These are phyloP conservation scores for Amphicarpaea edgeworthii DNA, from an alignment of 306 rosid genomes.

Conservation along the genomic window DNA sequence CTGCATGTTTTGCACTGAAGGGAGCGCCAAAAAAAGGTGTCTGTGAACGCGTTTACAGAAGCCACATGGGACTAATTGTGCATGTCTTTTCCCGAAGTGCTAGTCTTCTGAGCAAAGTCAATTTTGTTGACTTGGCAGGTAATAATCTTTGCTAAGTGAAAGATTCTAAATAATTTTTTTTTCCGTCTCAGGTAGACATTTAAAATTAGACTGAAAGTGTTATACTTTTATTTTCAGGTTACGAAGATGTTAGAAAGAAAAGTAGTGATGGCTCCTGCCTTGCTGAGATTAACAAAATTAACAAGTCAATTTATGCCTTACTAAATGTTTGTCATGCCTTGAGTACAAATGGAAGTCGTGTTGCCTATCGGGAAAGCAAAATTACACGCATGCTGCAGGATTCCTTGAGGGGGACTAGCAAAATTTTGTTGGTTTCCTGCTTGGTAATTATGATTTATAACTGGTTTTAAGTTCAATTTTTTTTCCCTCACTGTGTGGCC, in stretches of 20 bases:
- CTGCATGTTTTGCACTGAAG: constrained; percentile 59
- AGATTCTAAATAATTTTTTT: background rate
- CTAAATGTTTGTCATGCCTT: constrained; percentile 72
- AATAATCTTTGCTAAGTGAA: constrained; percentile 28
- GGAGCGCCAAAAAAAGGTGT: constrained; percentile 58
- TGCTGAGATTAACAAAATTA: constrained; percentile 68
- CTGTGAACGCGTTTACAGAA: constrained; percentile 55
- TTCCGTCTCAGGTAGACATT: background rate
- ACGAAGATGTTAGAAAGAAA: constrained; percentile 79
- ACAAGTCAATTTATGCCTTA: constrained; percentile 77
- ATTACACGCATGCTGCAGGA: constrained; percentile 87
- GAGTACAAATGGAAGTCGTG: constrained; percentile 64
- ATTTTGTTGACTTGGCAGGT: constrained; percentile 94
- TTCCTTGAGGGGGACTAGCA: constrained; percentile 70
- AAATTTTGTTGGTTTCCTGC: constrained; percentile 75
- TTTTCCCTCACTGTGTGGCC: background rate
- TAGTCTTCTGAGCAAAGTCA: constrained; percentile 65
- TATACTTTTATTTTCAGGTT: constrained; percentile 60
- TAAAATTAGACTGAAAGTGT: constrained; percentile 27
- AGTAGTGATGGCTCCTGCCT: constrained; percentile 50
- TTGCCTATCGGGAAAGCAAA: constrained; percentile 92
- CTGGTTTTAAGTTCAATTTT: constrained; percentile 7
- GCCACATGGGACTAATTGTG: constrained; percentile 80
- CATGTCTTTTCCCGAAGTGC: constrained; percentile 55
- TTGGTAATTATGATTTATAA: constrained; percentile 65